These are phyloP conservation scores for Aspergillus diversus DNA, from an alignment of 495 filamentous ascomycete genomes.

Conservation along the genomic window DNA sequence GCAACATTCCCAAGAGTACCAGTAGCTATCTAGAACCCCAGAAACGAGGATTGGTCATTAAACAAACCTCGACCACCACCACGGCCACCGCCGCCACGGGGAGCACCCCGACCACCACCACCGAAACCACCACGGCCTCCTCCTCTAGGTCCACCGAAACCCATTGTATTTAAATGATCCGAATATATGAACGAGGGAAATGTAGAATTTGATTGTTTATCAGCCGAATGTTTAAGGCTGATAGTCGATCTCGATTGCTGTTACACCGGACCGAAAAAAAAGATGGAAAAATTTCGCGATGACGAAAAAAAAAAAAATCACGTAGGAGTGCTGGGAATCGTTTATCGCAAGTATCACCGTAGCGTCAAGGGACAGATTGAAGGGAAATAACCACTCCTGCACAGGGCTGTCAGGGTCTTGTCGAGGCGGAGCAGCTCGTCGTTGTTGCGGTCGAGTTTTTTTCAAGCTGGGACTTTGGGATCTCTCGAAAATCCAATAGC, in stretches of 20 bases:
- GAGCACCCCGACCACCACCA: slow-evolving; percentile 26
- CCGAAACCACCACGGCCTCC: slow-evolving; percentile 32
- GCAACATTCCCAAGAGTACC: too few relatives aligned
- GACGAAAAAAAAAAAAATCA: slow-evolving; percentile 6
- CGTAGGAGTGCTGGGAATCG: slow-evolving; percentile 16
- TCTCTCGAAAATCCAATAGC: slow-evolving; percentile 52
- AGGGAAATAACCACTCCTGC: slow-evolving; percentile 30
- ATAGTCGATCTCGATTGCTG: slow-evolving; percentile 11
- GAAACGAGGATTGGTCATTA: slow-evolving; percentile 16
- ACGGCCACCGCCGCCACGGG: slow-evolving; percentile 30
- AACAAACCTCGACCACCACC: slow-evolving; percentile 35
- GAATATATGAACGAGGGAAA: slow-evolving; percentile 26
- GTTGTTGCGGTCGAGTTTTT: slow-evolving; percentile 50
- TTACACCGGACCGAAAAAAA: slow-evolving; percentile 5
- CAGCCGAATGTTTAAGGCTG: slow-evolving; percentile 22
- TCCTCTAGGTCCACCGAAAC: slow-evolving; percentile 44
- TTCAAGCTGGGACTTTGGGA: slow-evolving; percentile 44
- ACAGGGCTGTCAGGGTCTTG: slow-evolving; percentile 35
- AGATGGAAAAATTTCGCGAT: slow-evolving; percentile 17
- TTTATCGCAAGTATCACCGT: slow-evolving; percentile 19
- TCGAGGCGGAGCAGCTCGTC: slow-evolving; percentile 49
- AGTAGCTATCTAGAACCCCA: slow-evolving; percentile 3
- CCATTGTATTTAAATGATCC: slow-evolving; percentile 41
- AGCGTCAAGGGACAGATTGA: slow-evolving; percentile 23
- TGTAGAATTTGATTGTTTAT: slow-evolving; percentile 8